phyloP scores from a whole-genome alignment of 495 filamentous ascomycete genomes.

The Neurospora hispaniola region DNA sequence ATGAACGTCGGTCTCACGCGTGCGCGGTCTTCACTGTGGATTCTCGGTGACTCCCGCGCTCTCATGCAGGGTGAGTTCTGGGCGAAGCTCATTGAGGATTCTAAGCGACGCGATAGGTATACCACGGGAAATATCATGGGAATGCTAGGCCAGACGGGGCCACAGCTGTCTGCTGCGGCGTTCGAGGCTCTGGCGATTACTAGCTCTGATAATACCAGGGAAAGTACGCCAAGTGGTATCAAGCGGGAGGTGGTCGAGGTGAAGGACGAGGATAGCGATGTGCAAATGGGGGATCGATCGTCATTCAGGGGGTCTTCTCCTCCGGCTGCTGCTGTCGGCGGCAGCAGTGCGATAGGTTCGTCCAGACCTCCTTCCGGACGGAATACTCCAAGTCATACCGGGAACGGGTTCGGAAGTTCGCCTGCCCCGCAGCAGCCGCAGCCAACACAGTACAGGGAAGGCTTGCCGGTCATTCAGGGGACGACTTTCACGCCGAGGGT shows the following conservation, averaged over 20 bases:
- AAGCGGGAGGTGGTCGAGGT: not conserved
- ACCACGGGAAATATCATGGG: slow-evolving; percentile 53
- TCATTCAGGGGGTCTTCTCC: not conserved
- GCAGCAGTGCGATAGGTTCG: not conserved
- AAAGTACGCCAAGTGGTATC: not conserved
- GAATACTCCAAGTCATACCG: not conserved
- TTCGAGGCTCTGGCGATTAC: slow-evolving; percentile 3
- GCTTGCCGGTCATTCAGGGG: slow-evolving; percentile 15
- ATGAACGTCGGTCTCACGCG: slow-evolving; percentile 98
- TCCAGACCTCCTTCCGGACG: not conserved
- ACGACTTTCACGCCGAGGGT: slow-evolving; percentile 5
- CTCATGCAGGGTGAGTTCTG: slow-evolving; percentile 83
- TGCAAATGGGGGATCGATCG: slow-evolving; percentile 17
- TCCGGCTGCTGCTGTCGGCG: not conserved
- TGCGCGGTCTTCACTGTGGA: slow-evolving; percentile 91
- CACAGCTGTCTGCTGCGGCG: slow-evolving; percentile 9
- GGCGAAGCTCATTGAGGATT: slow-evolving; percentile 72
- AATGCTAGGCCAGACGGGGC: slow-evolving; percentile 29
- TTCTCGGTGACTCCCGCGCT: slow-evolving; percentile 81
- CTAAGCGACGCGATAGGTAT: slow-evolving; percentile 62
- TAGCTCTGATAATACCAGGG: not conserved
- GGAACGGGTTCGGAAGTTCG: not conserved
- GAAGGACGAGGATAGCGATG: slow-evolving; percentile 9
- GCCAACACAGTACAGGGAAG: slow-evolving; percentile 7
- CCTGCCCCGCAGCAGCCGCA: slow-evolving; percentile 8